Base-by-base conservation (phyloP, 1,284 basidiomycete genomes). In the Malassezia sp. region DNA sequence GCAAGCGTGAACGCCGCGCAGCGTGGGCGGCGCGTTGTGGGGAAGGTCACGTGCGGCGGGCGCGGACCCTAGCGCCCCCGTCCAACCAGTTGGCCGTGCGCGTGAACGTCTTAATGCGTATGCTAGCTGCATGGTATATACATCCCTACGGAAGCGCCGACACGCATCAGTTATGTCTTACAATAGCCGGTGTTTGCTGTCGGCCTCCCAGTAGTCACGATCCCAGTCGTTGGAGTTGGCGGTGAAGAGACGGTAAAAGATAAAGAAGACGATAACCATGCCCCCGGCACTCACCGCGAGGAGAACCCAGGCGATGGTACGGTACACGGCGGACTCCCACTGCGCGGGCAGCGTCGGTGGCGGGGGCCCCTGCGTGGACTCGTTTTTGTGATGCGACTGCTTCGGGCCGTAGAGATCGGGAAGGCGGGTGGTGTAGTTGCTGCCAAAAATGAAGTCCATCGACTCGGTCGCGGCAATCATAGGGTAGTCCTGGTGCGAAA, bases 401-500 rank as follows among this genome's bases (percentile, higher is more conserved):
- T 7, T 12, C 8, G 28, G 29, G 18, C 7, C 14, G 18, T 30
- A 37, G 4, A 17, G 9, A 26, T 30, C 15, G 2, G 27, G 34
- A 17, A 37, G 18, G 1, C 21, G 27, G 14, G 12, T 30, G 4
- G 27, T 28, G 17, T 40, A 27, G 5, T 20, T 29, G 3, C 38
- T 27, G 6, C 32, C 15, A 38, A 67, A 67, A 28, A 66, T 42
- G 32, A 53, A 54, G 11, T 57, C 43, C 15, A 64, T 31, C 3
- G 61, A 60, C 34, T 46, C 37, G 26, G 57, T 60, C 4, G 61
- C 57, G 15, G 60, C 56, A 36, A 58, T 56, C 65, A 66, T 64
- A 3, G 60, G 57, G 33, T 63, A 67, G 50, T 67, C 65, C 31
- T 66, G 63, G 40, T 67, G 65, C 17, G 59, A 59, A 2, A 56